A percentile compares a stretch with the other conserved stretches of the same genome.
phyloP scores from a whole-genome alignment of 2,329 filamentous ascomycete genomes.

The Aureobasidium sp. region DNA sequence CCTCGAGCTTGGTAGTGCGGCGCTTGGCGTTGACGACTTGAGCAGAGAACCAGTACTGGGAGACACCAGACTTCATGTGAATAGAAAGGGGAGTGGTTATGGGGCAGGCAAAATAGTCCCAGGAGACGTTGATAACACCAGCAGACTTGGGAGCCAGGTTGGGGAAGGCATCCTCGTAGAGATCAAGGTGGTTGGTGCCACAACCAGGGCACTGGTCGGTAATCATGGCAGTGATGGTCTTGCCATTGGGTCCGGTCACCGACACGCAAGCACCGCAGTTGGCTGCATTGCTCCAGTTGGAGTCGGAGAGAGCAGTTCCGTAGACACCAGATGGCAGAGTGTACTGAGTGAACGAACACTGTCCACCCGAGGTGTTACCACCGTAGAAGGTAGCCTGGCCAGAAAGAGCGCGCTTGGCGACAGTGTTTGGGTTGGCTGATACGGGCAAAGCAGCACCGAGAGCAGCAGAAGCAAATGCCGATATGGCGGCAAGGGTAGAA shows the following conservation, averaged over 20 bases:
- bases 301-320: constrained; percentile 55
- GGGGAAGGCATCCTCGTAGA: constrained; percentile 47
- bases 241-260: constrained; percentile 49
- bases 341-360: constrained; percentile 58
- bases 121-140: constrained; percentile 43
- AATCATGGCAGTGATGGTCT: constrained; percentile 57
- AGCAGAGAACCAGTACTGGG: constrained; percentile 23
- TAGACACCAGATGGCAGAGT: constrained; percentile 52
- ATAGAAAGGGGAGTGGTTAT: constrained; percentile 20
- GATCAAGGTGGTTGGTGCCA: constrained; percentile 48
- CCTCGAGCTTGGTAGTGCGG: constrained; percentile 21
- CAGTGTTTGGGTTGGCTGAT: constrained; percentile 1
- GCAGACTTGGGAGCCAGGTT: constrained; percentile 38
- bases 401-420: constrained; percentile 17
- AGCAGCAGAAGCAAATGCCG: constrained; percentile 19
- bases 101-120: constrained; percentile 26
- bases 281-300: constrained; percentile 49
- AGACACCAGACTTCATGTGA: constrained; percentile 21
- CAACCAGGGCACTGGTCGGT: constrained; percentile 54
- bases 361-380: constrained; percentile 36
- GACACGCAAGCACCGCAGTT: constrained; percentile 57
- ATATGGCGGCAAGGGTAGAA: constrained; percentile 16
- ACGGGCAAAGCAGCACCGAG: constrained; percentile 15
- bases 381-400: constrained; percentile 24
- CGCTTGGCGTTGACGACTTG: constrained; percentile 22